Evolutionary conservation across 495 filamentous ascomycete genomes (phyloP).

Genomic region (Annulohypoxylon bovei): DNA sequence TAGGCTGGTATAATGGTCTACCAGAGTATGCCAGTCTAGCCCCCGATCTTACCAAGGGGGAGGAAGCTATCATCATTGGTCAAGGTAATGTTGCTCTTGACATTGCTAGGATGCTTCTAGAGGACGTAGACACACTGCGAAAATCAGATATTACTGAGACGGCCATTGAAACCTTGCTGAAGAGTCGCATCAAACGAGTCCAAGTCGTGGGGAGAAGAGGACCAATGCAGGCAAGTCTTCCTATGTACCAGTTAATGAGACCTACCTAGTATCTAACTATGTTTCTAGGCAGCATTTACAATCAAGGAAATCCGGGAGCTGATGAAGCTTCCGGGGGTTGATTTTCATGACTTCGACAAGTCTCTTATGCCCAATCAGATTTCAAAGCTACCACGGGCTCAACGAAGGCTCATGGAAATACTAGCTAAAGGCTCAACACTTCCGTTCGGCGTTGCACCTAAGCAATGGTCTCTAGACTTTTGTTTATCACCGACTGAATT

Average conservation of each 20-base stretch:
- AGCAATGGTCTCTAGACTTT: constrained; percentile 86
- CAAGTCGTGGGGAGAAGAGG: constrained; percentile 87
- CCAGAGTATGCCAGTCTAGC: constrained; percentile 82
- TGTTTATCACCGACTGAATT: constrained; percentile 80
- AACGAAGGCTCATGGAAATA: constrained; percentile 80
- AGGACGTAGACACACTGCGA: constrained; percentile 72
- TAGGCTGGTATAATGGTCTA: constrained; percentile 98
- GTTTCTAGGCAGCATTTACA: constrained; percentile 80
- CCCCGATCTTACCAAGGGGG: constrained; percentile 79
- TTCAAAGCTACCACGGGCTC: constrained; percentile 72
- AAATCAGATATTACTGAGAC: constrained; percentile 89
- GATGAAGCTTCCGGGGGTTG: constrained; percentile 76
- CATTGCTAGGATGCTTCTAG: constrained; percentile 87
- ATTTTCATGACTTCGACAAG: constrained; percentile 73
- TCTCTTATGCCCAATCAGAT: constrained; percentile 71
- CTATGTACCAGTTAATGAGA: constrained; percentile 66
- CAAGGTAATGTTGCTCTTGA: constrained; percentile 97
- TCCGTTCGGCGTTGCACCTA: constrained; percentile 57
- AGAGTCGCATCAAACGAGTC: constrained; percentile 81
- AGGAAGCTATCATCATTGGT: constrained; percentile 88
- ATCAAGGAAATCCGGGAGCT: constrained; percentile 93
- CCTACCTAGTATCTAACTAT: not conserved
- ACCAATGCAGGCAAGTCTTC: constrained; percentile 75
- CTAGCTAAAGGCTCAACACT: constrained; percentile 75
- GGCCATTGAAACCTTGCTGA: constrained; percentile 76